Base-by-base conservation (phyloP, 441 rosid genomes). In the Populus hybrid region DNA sequence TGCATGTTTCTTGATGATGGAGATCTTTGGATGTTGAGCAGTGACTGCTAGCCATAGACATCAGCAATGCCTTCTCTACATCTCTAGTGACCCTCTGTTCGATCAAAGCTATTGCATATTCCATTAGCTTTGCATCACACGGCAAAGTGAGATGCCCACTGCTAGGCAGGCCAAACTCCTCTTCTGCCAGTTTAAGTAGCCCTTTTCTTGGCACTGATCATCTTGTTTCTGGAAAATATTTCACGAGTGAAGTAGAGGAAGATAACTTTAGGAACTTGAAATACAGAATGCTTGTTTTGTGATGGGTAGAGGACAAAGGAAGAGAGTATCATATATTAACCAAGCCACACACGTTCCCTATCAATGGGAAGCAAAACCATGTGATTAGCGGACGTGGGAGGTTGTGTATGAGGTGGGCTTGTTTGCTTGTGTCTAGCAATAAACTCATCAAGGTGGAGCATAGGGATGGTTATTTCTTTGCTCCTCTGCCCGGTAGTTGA, bases 21-120 rank as follows among this genome's bases (percentile, higher is more conserved):
- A 26, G 68, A 9, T 64, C 68, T 23, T n/a, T 34, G 2, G 69
- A 69, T 4, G 9, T 24, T 26, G 77, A 66, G 30, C 36, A 69
- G 18, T 53, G 36, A 36, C 32, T 26, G 14, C 42, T 26, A n/a
- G 21, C 57, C 12, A 78, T 78, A 59, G 77, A 67, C 14, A 61
- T 73, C 50, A 78, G 23, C 40, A 68, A 18, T 57, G 74, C 79
- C 6, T 5, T 30, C 28, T 61, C 69, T 19, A 36, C 36, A 3
- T 76, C 69, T 70, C 69, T 36, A 6, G 40, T 36, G 9, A 11
- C 69, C 14, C 64, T 6, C 4, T 32, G 69, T 70, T 63, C 38
- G 26, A 76, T 76, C 68, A 70, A 70, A 16, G 69, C n/a, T 61
- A 70, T 26, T 38, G 35, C 36, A 18, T 76, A 63, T 11, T 70